These are phyloP conservation scores for Lichenothelia convexa DNA, from an alignment of 495 filamentous ascomycete genomes.

Conservation along the genomic window DNA sequence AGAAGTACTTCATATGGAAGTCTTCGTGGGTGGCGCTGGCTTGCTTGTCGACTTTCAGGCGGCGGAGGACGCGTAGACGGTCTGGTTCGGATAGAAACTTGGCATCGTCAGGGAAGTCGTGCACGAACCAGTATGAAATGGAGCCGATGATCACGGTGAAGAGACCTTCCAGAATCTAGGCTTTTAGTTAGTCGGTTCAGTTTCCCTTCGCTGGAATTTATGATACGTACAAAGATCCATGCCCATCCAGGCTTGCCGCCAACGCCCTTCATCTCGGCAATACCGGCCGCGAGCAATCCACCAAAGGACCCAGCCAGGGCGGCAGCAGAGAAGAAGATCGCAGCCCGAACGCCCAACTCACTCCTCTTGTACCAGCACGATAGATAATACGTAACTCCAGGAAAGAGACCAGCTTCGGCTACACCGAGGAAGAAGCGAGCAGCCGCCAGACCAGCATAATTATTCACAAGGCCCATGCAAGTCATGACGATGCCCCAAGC, in stretches of 20 bases:
- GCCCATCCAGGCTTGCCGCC: slow-evolving; percentile 48
- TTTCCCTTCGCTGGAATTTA: neutral
- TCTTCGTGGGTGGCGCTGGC: slow-evolving; percentile 60
- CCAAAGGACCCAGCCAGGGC: slow-evolving; percentile 75
- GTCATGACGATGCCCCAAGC: slow-evolving; percentile 63
- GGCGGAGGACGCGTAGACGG: slow-evolving; percentile 50
- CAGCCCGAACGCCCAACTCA: slow-evolving; percentile 60
- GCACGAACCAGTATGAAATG: slow-evolving; percentile 65
- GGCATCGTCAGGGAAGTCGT: slow-evolving; percentile 77
- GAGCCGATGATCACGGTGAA: slow-evolving; percentile 57
- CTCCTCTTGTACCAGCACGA: slow-evolving; percentile 73
- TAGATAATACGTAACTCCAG: slow-evolving; percentile 75
- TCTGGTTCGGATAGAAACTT: slow-evolving; percentile 57
- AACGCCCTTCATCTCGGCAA: slow-evolving; percentile 53
- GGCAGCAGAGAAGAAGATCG: slow-evolving; percentile 83
- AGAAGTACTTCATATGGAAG: slow-evolving; percentile 61
- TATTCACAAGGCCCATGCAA: slow-evolving; percentile 64
- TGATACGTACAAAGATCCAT: neutral
- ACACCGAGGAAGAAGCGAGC: slow-evolving; percentile 20
- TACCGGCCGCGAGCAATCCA: slow-evolving; percentile 63
- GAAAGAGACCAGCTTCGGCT: slow-evolving; percentile 59
- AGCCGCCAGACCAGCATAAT: slow-evolving; percentile 62
- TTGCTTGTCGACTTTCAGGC: slow-evolving; percentile 62
- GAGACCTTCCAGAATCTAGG: slow-evolving; percentile 56
- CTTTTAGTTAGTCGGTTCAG: neutral